Evolutionary conservation across 306 rosid genomes (phyloP).

Genomic region (Ormosia semicastrata): DNA sequence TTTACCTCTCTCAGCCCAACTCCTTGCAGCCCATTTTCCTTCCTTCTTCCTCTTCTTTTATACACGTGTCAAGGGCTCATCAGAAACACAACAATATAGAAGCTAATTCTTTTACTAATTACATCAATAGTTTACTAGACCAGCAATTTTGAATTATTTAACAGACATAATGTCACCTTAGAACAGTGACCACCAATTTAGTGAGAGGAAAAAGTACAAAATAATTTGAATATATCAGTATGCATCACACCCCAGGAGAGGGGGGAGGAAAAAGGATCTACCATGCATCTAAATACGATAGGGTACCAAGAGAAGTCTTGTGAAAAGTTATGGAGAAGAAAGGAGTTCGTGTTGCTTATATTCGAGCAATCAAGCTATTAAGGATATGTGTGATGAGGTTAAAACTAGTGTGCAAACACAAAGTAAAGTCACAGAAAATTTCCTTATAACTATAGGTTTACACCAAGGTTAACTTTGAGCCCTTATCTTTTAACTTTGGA

Average conservation of each 20-base stretch:
- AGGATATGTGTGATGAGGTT: neutral
- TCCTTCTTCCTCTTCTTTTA: no score
- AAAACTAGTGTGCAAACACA: neutral
- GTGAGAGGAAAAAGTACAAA: neutral
- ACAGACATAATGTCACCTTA: neutral
- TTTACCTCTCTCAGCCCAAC: no score
- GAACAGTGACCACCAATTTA: neutral
- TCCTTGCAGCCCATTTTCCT: no score
- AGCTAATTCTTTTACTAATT: neutral
- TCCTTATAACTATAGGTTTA: neutral
- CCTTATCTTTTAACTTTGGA: neutral
- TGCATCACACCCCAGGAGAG: neutral
- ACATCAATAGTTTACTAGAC: constrained; percentile 10
- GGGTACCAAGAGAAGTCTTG: neutral
- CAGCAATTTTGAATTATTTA: neutral
- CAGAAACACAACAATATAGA: neutral
- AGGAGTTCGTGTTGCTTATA: neutral
- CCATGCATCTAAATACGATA: neutral
- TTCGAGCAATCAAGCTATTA: neutral
- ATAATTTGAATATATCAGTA: neutral
- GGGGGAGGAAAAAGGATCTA: neutral
- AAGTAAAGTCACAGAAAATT: neutral
- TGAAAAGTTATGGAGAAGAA: neutral
- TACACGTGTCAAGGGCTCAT: no score
- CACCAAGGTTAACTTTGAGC: neutral